Evolutionary conservation across 768 basidiomycete genomes (phyloP).

Genomic region (Porpolomopsis calyptriformis): DNA sequence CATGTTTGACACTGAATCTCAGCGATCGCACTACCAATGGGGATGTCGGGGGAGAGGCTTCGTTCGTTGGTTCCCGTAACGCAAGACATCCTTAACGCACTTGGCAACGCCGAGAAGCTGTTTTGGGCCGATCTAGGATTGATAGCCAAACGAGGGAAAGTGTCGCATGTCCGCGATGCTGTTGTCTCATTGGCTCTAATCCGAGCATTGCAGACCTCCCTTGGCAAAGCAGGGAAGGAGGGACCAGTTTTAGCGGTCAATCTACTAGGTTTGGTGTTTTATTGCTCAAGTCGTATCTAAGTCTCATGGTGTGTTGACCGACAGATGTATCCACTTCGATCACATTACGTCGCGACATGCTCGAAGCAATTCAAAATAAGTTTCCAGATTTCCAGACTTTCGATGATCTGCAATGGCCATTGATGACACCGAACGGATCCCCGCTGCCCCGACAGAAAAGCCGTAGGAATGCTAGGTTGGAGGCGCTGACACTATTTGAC

Average conservation of each 20-base stretch:
- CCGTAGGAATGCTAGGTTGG: slow-evolving; percentile 11
- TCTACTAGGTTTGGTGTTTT: slow-evolving; percentile 42
- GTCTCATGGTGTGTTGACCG: not conserved
- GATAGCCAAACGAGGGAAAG: slow-evolving; percentile 47
- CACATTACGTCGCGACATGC: slow-evolving; percentile 75
- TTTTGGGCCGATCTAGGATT: slow-evolving; percentile 57
- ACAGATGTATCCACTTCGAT: slow-evolving; percentile 67
- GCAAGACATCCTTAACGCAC: slow-evolving; percentile 46
- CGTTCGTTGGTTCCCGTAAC: slow-evolving; percentile 32
- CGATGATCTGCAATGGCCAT: slow-evolving; percentile 75
- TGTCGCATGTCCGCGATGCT: slow-evolving; percentile 65
- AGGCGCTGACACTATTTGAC: slow-evolving; percentile 23
- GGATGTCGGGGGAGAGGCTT: slow-evolving; percentile 42
- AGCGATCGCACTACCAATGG: slow-evolving; percentile 83
- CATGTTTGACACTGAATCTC: not conserved
- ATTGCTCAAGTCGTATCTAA: not conserved
- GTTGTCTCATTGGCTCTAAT: slow-evolving; percentile 62
- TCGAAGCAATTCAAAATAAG: slow-evolving; percentile 72
- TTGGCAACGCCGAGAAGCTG: slow-evolving; percentile 59
- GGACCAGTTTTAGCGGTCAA: slow-evolving; percentile 48
- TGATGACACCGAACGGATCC: slow-evolving; percentile 35
- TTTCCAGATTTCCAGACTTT: slow-evolving; percentile 29
- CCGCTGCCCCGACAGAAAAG: slow-evolving; percentile 22
- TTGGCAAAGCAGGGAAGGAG: slow-evolving; percentile 48
- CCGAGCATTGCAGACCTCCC: slow-evolving; percentile 66